phyloP scores from a whole-genome alignment of 73 alveolate species.

The Paramecium sonneborni region DNA sequence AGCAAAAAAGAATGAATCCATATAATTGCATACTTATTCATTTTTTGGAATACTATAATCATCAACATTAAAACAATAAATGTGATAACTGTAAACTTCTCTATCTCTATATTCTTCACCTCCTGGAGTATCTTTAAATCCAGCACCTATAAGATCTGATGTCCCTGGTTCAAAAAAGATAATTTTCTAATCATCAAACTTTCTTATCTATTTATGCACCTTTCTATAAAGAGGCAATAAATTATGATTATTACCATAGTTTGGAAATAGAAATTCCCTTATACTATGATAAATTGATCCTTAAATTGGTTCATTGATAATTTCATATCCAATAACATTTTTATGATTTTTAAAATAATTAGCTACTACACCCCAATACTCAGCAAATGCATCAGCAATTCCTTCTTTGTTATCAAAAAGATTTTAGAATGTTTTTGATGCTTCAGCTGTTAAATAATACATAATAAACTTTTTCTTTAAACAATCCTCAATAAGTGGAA shows the following conservation, averaged over 20 bases:
- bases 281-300: slow-evolving; percentile 77
- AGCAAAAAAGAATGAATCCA: slow-evolving; percentile 69
- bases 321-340: slow-evolving; percentile 89
- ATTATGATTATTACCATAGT: slow-evolving; percentile 74
- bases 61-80: slow-evolving; percentile 60
- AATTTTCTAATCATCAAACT: slow-evolving; percentile 74
- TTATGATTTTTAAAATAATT: slow-evolving; percentile 73
- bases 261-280: slow-evolving; percentile 72
- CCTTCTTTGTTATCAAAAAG: slow-evolving; percentile 82
- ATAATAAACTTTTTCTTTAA: slow-evolving; percentile 64
- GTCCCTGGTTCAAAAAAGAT: slow-evolving; percentile 86
- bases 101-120: slow-evolving; percentile 57
- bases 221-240: slow-evolving; percentile 79
- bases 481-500: slow-evolving; percentile 79
- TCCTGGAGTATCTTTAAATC: slow-evolving; percentile 72
- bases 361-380: slow-evolving; percentile 86
- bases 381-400: slow-evolving; percentile 84
- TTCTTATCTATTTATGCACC: slow-evolving; percentile 73
- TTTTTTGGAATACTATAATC: slow-evolving; percentile 50
- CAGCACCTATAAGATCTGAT: slow-evolving; percentile 56
- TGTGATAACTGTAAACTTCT: slow-evolving; percentile 62
- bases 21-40: slow-evolving; percentile 65
- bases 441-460: slow-evolving; percentile 84
- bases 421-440: slow-evolving; percentile 74
- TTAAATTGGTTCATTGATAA: slow-evolving; percentile 90